Evolutionary conservation across 1,284 basidiomycete genomes (phyloP).

Genomic region (Serendipita sp.): DNA sequence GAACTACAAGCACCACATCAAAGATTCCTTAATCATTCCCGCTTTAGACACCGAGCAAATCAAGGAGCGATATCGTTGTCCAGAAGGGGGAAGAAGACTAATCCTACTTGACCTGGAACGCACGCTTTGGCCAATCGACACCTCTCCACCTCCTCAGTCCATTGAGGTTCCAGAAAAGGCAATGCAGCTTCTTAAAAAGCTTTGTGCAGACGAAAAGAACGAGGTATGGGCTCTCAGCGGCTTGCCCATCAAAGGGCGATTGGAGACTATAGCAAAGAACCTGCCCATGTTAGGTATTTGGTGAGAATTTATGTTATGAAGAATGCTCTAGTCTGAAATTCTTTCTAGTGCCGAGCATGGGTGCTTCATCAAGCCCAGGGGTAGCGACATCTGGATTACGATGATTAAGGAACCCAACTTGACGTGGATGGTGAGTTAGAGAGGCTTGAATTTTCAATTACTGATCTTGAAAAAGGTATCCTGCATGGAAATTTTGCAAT

Average conservation of each 20-base stretch:
- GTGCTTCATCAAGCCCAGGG: constrained; percentile 58
- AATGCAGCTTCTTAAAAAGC: constrained; percentile 41
- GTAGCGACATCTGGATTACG: constrained; percentile 44
- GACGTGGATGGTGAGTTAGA: constrained; percentile 40
- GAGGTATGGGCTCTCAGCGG: constrained; percentile 78
- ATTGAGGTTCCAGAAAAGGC: constrained; percentile 39
- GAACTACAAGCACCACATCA: constrained; percentile 45
- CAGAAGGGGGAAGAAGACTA: constrained; percentile 36
- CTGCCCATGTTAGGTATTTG: constrained; percentile 65
- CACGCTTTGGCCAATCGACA: constrained; percentile 41
- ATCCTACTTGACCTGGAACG: constrained; percentile 71
- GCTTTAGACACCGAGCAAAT: constrained; percentile 37
- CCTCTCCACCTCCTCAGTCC: constrained; percentile 34
- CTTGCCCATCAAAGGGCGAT: constrained; percentile 41
- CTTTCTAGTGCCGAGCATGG: constrained; percentile 63
- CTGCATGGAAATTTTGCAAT: constrained; percentile 68
- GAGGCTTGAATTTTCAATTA: background rate
- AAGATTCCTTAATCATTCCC: constrained; percentile 20
- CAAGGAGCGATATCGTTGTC: constrained; percentile 47
- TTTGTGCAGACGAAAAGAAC: constrained; percentile 52
- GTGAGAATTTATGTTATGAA: constrained; percentile 25
- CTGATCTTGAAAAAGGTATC: constrained; percentile 27
- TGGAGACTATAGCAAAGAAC: constrained; percentile 46
- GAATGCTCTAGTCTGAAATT: background rate
- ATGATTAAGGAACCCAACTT: constrained; percentile 68